Conservation (phyloP, 2,329 filamentous ascomycete genomes). For the Trichoderma pleuroti region DNA sequence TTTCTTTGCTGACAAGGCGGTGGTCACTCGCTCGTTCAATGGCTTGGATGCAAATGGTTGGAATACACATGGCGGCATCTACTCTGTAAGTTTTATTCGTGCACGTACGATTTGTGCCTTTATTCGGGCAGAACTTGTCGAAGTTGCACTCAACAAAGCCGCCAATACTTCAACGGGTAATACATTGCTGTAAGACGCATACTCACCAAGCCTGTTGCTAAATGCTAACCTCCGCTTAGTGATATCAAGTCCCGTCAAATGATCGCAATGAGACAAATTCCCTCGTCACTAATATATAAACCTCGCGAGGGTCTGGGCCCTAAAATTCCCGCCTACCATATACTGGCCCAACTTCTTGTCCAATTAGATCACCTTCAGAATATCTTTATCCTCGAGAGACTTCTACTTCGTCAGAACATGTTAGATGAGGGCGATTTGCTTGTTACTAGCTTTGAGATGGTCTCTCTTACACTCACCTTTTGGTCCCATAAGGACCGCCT, state of each 20-base stretch:
- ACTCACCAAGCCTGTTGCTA: fast-evolving
- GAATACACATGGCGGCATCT: background rate
- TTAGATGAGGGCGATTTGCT: background rate
- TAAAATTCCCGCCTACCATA: background rate
- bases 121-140: background rate
- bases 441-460: background rate
- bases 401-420: background rate
- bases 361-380: background rate
- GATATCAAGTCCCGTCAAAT: background rate
- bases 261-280: background rate
- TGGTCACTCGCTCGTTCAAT: background rate
- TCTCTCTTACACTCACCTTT: background rate
- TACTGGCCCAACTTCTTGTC: background rate
- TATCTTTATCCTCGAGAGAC: background rate
- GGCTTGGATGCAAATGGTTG: background rate
- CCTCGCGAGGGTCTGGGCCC: background rate
- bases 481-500: background rate
- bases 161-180: background rate
- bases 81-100: background rate
- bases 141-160: background rate
- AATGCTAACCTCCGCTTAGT: background rate
- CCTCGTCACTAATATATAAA: background rate
- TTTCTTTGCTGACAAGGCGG: background rate
- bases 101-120: background rate
- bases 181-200: background rate